Conservation (phyloP, 495 filamentous ascomycete species). For the Echria macrotheca region DNA sequence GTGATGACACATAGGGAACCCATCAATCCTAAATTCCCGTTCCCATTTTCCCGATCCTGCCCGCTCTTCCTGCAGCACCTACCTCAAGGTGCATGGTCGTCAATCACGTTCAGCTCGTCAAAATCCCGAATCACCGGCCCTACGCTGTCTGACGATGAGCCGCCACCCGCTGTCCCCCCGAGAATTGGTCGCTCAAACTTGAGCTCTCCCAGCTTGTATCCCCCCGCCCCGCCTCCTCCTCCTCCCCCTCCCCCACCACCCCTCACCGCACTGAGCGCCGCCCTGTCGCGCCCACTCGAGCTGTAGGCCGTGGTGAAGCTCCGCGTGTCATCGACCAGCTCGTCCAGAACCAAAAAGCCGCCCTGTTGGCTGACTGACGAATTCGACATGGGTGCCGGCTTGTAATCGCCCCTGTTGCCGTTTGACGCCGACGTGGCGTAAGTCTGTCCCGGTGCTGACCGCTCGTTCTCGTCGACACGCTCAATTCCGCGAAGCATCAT, state of each 20-base stretch:
- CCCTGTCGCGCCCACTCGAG: conserved; percentile 15
- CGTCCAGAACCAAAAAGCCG: conserved; percentile 23
- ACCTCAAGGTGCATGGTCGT: conserved; percentile 17
- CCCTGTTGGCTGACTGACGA: conserved; percentile 13
- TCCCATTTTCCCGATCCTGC: background rate
- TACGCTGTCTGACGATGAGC: conserved; percentile 23
- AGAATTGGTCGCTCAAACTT: conserved; percentile 6
- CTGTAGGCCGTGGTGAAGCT: conserved; percentile 25
- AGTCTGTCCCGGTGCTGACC: conserved; percentile 21
- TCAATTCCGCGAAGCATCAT: conserved; percentile 9
- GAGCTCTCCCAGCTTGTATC: conserved; percentile 3
- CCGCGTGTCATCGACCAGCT: conserved; percentile 18
- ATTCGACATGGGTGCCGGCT: conserved; percentile 9
- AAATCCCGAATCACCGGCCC: conserved; percentile 40
- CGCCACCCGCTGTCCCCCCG: conserved; percentile 14
- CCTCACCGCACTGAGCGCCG: conserved; percentile 13
- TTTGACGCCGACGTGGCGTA: conserved; percentile 11
- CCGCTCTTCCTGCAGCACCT: background rate
- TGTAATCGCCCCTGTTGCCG: conserved; percentile 4
- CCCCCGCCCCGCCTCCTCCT: conserved; percentile 1
- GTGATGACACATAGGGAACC: background rate
- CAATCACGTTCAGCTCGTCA: conserved; percentile 36
- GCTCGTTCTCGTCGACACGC: conserved; percentile 24
- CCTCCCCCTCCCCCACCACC: conserved; percentile 4
- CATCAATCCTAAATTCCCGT: background rate